Evolutionary conservation across 169 alveolate genomes (phyloP).

Genomic region (Cryptosporidium sp.): DNA sequence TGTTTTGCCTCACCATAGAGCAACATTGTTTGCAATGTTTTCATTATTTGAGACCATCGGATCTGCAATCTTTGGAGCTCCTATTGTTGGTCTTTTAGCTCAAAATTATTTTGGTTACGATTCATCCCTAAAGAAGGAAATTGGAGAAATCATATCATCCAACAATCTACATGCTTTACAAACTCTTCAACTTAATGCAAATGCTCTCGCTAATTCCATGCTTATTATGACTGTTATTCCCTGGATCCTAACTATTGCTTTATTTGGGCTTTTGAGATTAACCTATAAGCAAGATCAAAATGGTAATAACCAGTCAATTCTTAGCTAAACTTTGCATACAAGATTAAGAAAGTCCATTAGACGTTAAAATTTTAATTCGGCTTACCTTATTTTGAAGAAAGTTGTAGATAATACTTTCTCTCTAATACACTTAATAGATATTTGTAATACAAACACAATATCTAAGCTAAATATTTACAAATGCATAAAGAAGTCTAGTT

Average conservation of each 20-base stretch:
- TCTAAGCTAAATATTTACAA: not conserved
- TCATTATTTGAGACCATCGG: slow-evolving; percentile 80
- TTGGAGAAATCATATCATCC: not conserved
- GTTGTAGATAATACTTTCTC: not conserved
- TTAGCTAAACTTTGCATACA: not conserved
- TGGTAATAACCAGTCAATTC: not conserved
- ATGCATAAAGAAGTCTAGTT: not conserved
- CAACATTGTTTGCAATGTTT: slow-evolving; percentile 80
- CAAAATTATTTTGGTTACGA: slow-evolving; percentile 59
- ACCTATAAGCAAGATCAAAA: slow-evolving; percentile 37
- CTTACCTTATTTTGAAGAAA: not conserved
- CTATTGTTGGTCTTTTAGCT: slow-evolving; percentile 75
- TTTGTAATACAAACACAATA: not conserved
- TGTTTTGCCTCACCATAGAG: slow-evolving; percentile 80
- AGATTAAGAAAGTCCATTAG: too few species aligned
- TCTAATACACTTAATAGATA: not conserved
- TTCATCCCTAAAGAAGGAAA: slow-evolving; percentile 50
- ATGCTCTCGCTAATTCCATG: slow-evolving; percentile 75
- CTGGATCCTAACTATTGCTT: slow-evolving; percentile 53
- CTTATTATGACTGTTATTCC: slow-evolving; percentile 56
- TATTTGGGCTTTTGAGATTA: slow-evolving; percentile 44
- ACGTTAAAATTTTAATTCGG: too few species aligned
- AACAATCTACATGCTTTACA: slow-evolving; percentile 1
- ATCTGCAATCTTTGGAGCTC: slow-evolving; percentile 80
- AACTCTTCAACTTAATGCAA: slow-evolving; percentile 28